These are phyloP conservation scores for Rhodosporidiobolus odoratus DNA, from an alignment of 768 basidiomycete genomes.

Conservation along the genomic window DNA sequence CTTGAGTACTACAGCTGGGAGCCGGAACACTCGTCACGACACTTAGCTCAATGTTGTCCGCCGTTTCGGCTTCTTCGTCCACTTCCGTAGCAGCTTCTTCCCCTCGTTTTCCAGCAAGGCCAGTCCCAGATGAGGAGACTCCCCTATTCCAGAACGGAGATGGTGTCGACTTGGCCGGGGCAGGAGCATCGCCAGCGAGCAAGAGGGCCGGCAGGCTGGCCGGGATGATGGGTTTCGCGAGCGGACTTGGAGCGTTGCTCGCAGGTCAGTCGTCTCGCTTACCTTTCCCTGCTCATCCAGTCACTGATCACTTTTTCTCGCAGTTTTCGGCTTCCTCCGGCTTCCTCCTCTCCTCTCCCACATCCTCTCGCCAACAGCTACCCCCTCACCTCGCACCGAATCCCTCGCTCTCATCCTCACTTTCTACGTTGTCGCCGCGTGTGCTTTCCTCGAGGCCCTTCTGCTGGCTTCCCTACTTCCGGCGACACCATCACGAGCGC, in stretches of 20 bases:
- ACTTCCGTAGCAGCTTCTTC: background rate
- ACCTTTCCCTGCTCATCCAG: background rate
- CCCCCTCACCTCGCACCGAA: background rate
- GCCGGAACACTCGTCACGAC: conserved; percentile 13
- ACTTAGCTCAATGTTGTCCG: conserved; percentile 4
- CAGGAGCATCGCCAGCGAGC: no score
- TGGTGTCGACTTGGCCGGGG: no score
- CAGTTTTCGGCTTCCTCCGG: conserved; percentile 35
- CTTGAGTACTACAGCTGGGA: background rate
- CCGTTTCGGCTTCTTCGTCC: background rate
- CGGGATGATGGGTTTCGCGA: conserved; percentile 24
- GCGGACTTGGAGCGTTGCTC: conserved; percentile 24
- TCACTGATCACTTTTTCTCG: background rate
- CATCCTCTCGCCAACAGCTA: background rate
- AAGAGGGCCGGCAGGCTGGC: background rate
- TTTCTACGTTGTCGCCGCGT: conserved; percentile 10
- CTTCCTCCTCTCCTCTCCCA: conserved; percentile 8
- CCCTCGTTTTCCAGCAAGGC: background rate
- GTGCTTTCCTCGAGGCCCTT: background rate
- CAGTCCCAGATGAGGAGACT: background rate
- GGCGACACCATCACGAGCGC: no score
- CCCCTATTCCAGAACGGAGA: background rate
- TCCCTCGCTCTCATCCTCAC: background rate
- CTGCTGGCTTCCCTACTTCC: conserved; percentile 9
- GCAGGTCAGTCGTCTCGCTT: conserved; percentile 12